Base-by-base conservation (phyloP, 805 yeast species). In the Metschnikowia bowlesiae region DNA sequence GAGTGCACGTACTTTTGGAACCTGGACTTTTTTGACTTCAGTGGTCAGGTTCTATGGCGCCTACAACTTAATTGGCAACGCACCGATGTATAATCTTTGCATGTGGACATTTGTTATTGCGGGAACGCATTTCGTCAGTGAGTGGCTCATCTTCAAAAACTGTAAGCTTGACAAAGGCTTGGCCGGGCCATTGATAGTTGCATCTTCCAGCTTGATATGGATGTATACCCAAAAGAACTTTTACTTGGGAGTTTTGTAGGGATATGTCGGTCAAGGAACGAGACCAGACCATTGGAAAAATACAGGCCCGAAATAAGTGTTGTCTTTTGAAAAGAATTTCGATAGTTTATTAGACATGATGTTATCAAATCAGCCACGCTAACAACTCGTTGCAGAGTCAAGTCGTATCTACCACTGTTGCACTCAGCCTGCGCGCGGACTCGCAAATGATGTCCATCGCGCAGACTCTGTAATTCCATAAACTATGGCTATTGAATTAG, bases 1-100 rank as follows among this genome's bases (percentile, higher is more conserved):
- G 57, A 83, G 94, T 59, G 96, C 97, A n/a, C 81, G 99, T 61
- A 92, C 99, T 0, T 94, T 94, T 67, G 99, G 99, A 33, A 94
- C 99, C 0, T 94, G 99, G 99, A 94, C 99, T 0, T 74, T 91
- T 37, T 78, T 91, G 59, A 84, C 96, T 2, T 81, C 96, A 1
- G 75, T 92, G 31, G 84, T 94, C 44, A 82, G 99, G 64, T 77
- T 84, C 56, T 89, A 87, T 66, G 96, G 96, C 49, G 95, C 98
- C 11, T 87, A 85, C 69, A 74, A 87, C 63, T 48, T 69, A 39
- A 73, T 87, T 51, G 73, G 74, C 48, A 83, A 84, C 58, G 81
- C 82, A 26, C 86, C 84, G 56, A 81, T 91, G 47, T 94, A 82
- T 68, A 83, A 87, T 59, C 74, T 94, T 57, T 85, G 91, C 16